Evolutionary conservation across 2,329 filamentous ascomycete genomes (phyloP).

Genomic region (Colletotrichum sp.): DNA sequence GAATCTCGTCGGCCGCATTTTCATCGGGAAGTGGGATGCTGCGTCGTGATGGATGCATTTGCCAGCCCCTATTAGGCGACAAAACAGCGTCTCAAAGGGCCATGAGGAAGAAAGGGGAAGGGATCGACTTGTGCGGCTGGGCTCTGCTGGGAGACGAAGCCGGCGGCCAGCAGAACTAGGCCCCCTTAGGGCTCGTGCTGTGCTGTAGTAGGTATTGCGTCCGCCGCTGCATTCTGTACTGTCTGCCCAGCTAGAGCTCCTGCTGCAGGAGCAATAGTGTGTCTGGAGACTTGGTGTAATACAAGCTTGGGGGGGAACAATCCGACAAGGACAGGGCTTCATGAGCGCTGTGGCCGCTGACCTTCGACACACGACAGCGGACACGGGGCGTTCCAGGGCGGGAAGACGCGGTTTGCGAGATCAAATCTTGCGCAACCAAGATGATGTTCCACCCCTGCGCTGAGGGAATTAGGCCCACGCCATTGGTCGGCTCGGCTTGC

Average conservation of each 20-base stretch:
- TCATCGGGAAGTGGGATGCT: slow-evolving; percentile 10
- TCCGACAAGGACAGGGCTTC: slow-evolving; percentile 7
- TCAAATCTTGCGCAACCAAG: slow-evolving; percentile 17
- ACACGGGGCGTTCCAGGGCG: slow-evolving; percentile 13
- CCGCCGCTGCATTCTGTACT: not conserved
- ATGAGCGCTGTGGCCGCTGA: not conserved
- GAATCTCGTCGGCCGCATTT: not conserved
- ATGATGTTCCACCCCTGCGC: not conserved
- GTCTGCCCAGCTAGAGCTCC: not conserved
- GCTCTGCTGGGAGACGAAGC: not conserved
- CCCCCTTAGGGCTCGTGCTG: not conserved
- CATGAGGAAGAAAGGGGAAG: not conserved
- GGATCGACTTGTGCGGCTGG: not conserved
- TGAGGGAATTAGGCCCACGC: not conserved
- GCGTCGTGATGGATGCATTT: slow-evolving; percentile 7
- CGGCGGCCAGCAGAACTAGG: not conserved
- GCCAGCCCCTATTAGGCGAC: not conserved
- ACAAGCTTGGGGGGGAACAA: not conserved
- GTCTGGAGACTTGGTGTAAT: not conserved
- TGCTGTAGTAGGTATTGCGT: not conserved
- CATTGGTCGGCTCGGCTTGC: slow-evolving; percentile 8
- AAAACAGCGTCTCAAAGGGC: not conserved
- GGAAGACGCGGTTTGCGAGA: slow-evolving; percentile 19
- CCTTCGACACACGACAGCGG: slow-evolving; percentile 1
- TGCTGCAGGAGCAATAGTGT: not conserved